These are phyloP conservation scores for Pseudozyma sp. DNA, from an alignment of 1,284 basidiomycete genomes.

Conservation along the genomic window DNA sequence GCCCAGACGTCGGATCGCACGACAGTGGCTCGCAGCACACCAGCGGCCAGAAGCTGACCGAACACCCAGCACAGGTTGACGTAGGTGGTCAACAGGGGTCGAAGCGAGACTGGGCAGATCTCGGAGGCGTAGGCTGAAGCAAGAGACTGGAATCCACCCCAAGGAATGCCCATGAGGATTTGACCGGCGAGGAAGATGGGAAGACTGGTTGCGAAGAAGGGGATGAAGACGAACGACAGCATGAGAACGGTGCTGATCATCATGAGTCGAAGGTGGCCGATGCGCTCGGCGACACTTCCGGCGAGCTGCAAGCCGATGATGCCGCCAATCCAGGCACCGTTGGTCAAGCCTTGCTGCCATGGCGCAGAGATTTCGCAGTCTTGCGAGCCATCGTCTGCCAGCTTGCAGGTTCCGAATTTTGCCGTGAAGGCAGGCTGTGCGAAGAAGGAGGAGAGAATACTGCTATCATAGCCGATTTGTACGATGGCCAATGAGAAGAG, in stretches of 20 bases:
- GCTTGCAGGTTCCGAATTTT: constrained; percentile 60
- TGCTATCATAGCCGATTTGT: constrained; percentile 67
- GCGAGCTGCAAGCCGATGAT: constrained; percentile 51
- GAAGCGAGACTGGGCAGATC: constrained; percentile 71
- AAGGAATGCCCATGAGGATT: constrained; percentile 69
- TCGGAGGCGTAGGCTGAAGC: constrained; percentile 72
- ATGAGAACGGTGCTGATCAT: constrained; percentile 62
- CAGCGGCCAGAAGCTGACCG: constrained; percentile 69
- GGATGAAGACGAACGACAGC: constrained; percentile 58
- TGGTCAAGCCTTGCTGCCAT: constrained; percentile 70
- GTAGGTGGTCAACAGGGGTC: constrained; percentile 72
- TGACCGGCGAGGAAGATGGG: constrained; percentile 68
- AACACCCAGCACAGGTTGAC: constrained; percentile 72
- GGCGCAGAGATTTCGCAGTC: constrained; percentile 70
- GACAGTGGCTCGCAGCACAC: constrained; percentile 69
- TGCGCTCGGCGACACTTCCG: constrained; percentile 36
- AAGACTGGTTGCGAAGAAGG: constrained; percentile 70
- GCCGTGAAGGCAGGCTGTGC: constrained; percentile 68
- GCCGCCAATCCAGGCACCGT: constrained; percentile 41
- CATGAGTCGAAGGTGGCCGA: constrained; percentile 41
- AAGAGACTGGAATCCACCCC: constrained; percentile 71
- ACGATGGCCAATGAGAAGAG: constrained; percentile 70
- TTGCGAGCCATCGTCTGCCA: constrained; percentile 50
- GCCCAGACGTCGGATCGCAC: constrained; percentile 64
- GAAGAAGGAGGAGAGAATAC: constrained; percentile 64